Evolutionary conservation across 441 rosid species (phyloP).

Genomic region (Melianthus villosus): DNA sequence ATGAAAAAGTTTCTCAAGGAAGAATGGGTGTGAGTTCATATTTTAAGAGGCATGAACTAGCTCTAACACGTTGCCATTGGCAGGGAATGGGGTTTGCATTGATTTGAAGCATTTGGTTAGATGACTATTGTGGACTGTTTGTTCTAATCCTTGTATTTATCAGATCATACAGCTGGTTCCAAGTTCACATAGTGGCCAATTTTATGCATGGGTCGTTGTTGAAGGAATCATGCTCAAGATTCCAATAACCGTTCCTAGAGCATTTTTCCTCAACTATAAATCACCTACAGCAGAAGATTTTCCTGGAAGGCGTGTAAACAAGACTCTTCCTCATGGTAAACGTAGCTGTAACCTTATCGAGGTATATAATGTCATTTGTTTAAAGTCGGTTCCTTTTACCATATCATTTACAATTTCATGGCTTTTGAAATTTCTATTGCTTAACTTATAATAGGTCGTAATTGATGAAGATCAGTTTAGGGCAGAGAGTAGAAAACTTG

Average conservation of each 20-base stretch:
- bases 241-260: conserved; percentile 67
- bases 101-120: conserved; percentile 9
- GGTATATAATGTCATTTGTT: conserved; percentile 28
- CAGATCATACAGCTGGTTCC: conserved; percentile 85
- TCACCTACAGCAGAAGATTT: conserved; percentile 42
- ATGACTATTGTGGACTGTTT: conserved; percentile 14
- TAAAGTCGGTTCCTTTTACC: too few species aligned
- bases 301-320: conserved; percentile 78
- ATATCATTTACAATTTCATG: too few species aligned
- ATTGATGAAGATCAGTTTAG: conserved; percentile 62
- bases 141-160: conserved; percentile 13
- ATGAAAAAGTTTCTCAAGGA: conserved; percentile 25
- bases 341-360: conserved; percentile 59
- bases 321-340: conserved; percentile 81
- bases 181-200: conserved; percentile 39
- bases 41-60: conserved; percentile 69
- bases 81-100: conserved; percentile 34
- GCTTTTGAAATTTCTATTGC: conserved; percentile 5
- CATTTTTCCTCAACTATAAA: conserved; percentile 71
- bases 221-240: conserved; percentile 89
- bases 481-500: conserved; percentile 60
- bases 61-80: conserved; percentile 71
- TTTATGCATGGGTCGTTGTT: conserved; percentile 83
- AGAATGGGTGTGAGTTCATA: conserved; percentile 64
- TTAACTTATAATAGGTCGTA: conserved; percentile 22